Evolutionary conservation across 2,329 filamentous ascomycete genomes (phyloP), one percentile per base, ranked within the genome.

Genomic region (Metarhizium guizhouense): DNA sequence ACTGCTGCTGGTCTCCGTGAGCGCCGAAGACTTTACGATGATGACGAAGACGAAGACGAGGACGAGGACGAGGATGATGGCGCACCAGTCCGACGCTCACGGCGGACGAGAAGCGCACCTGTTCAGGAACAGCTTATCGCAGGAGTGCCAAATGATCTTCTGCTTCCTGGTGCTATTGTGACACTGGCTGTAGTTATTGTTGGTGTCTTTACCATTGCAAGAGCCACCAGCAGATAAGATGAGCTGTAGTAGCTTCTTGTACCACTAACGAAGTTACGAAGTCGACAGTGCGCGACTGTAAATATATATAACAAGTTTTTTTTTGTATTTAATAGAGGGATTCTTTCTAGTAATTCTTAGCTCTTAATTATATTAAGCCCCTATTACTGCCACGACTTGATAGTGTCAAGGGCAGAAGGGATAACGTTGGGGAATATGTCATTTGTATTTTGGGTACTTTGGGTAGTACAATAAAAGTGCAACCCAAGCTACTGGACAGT

Each of bases 161-260:
- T 99, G 18, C 81, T 97, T 47, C 94, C 94, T 0, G 94, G 94
- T 61, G 94, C 94, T 20, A 93, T 99, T 68, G 91, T 94, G 56
- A 92, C 92, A n/a, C 74, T 99, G 66, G 94, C 93, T 10, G 90
- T 95, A 47, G 92, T 96, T 42, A 96, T 99, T 71, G 80, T 95
- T 45, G 90, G 89, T 61, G 93, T 97, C 11, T 99, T 99, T 74
- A 85, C 91, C 47, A 84, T 99, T 65, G 85, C 89, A 58, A 84
- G 91, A 61, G 75, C 85, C 59, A 76, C 78, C 40, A 81, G 76
- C 70, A 72, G 79, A 67, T 82, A 74, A 67, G 62, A 59, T 40
- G 50, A 61, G 52, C 48, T 50, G 38, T n/a, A 53, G 54, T 52
- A 40, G 58, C 55, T 58, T 56, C 34, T 55, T 52, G 36, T 55